Conservation (phyloP, 306 rosid genomes). For the Acacia confusa region DNA sequence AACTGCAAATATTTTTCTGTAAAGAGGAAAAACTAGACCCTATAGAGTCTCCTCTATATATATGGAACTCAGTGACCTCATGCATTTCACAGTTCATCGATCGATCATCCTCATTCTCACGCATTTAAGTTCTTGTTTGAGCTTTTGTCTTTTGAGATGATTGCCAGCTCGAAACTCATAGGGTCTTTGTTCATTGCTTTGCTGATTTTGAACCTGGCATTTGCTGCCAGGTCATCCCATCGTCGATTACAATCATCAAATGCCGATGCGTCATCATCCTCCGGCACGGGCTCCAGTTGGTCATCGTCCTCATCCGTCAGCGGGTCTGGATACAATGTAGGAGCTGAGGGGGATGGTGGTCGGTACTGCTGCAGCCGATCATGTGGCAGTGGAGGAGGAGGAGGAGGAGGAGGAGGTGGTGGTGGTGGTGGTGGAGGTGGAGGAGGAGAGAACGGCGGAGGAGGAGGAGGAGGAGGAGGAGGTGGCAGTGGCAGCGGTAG, state of each 20-base stretch:
- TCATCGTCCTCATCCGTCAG: not conserved
- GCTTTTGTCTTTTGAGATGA: conserved; percentile 24
- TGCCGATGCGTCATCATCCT: not conserved
- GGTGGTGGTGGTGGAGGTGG: not conserved
- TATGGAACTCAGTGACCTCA: not conserved
- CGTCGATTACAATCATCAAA: not conserved
- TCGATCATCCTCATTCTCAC: not conserved
- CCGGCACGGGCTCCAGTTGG: not conserved
- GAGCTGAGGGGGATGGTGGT: not conserved
- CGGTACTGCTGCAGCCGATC: not conserved
- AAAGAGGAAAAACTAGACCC: not conserved
- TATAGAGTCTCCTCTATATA: conserved; percentile 1
- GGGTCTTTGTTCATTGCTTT: conserved; percentile 57
- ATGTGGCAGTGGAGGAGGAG: conserved; percentile 23
- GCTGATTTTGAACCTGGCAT: conserved; percentile 58
- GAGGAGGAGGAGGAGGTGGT: conserved; percentile 34
- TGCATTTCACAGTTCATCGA: not conserved
- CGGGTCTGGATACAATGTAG: not conserved
- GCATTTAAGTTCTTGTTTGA: not conserved
- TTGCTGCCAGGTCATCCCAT: conserved; percentile 42
- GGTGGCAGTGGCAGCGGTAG: not conserved
- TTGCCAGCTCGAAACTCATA: conserved; percentile 56
- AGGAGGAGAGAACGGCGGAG: conserved; percentile 32
- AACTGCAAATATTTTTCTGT: not conserved
- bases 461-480: not conserved